Evolutionary conservation across 768 basidiomycete species (phyloP).

Genomic region (Trametes sanguinea): DNA sequence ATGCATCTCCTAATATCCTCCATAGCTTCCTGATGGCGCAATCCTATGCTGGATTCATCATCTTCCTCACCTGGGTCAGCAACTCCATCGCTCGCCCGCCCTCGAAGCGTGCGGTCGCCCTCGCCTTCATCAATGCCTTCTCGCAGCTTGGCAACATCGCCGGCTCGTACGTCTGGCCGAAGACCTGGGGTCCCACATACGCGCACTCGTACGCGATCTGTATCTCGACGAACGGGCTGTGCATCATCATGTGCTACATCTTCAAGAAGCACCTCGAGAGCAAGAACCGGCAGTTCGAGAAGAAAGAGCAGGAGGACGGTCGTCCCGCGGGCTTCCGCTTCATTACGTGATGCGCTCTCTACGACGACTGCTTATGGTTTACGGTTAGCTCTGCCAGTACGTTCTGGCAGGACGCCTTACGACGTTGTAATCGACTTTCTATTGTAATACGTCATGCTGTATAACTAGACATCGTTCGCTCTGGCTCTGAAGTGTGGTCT

Average conservation of each 20-base stretch:
- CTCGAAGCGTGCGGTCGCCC: constrained; percentile 80
- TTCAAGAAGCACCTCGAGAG: constrained; percentile 36
- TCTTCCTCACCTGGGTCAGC: constrained; percentile 56
- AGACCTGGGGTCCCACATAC: constrained; percentile 71
- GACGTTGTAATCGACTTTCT: constrained; percentile 9
- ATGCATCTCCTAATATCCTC: background rate
- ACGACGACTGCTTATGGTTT: background rate
- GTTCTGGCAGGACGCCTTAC: background rate
- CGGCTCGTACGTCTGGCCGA: constrained; percentile 78
- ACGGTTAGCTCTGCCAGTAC: background rate
- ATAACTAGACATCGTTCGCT: constrained; percentile 1
- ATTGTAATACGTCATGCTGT: constrained; percentile 11
- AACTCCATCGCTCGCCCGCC: constrained; percentile 71
- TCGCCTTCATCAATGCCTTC: constrained; percentile 81
- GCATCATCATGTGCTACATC: constrained; percentile 40
- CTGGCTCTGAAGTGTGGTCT: background rate
- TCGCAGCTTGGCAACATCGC: constrained; percentile 82
- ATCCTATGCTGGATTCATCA: constrained; percentile 71
- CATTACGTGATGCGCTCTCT: constrained; percentile 14
- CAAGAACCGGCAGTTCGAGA: constrained; percentile 35
- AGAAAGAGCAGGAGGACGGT: constrained; percentile 45
- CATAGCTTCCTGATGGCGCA: constrained; percentile 76
- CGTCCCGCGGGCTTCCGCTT: constrained; percentile 46
- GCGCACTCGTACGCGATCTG: constrained; percentile 71
- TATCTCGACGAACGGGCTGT: constrained; percentile 53